A percentile compares a stretch with the other conserved stretches of the same genome.
Conservation (phyloP, 2,329 filamentous ascomycete species). For the Fusarium sp. region DNA sequence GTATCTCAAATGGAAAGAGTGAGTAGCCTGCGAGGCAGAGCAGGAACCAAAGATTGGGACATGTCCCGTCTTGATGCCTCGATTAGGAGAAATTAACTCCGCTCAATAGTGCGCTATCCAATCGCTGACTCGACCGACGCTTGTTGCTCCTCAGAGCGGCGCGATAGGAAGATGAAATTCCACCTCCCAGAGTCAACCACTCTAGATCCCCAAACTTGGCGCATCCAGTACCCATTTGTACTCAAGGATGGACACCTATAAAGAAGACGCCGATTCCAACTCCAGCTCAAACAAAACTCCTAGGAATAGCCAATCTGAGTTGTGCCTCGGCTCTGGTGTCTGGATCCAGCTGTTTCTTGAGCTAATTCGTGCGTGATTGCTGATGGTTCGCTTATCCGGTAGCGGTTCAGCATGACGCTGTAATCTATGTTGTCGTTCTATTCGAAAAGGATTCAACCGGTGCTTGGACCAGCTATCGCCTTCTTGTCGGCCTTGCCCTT, state of each 20-base stretch:
- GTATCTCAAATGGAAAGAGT: not conserved
- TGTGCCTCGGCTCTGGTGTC: conserved; percentile 15
- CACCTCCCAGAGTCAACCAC: conserved; percentile 26
- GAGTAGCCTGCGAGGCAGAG: conserved; percentile 1
- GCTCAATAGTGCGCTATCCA: conserved; percentile 35
- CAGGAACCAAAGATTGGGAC: not conserved
- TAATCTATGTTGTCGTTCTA: conserved; percentile 16
- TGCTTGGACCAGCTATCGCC: conserved; percentile 41
- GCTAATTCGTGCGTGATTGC: not conserved
- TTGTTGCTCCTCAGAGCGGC: conserved; percentile 28
- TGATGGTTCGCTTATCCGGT: conserved; percentile 15
- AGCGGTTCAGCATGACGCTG: conserved; percentile 1
- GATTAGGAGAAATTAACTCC: conserved; percentile 40
- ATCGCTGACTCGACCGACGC: conserved; percentile 30
- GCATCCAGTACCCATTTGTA: conserved; percentile 14
- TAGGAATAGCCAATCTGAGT: conserved; percentile 14
- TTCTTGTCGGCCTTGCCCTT: conserved; percentile 37
- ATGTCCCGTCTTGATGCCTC: conserved; percentile 37
- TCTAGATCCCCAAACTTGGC: conserved; percentile 23
- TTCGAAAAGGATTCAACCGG: conserved; percentile 38
- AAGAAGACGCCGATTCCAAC: conserved; percentile 22
- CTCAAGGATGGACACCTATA: conserved; percentile 15
- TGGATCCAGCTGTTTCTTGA: conserved; percentile 17
- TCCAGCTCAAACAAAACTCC: conserved; percentile 21
- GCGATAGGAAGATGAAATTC: conserved; percentile 35